Conservation (phyloP, 345 rosid species). For the Carallia pectinifolia region DNA sequence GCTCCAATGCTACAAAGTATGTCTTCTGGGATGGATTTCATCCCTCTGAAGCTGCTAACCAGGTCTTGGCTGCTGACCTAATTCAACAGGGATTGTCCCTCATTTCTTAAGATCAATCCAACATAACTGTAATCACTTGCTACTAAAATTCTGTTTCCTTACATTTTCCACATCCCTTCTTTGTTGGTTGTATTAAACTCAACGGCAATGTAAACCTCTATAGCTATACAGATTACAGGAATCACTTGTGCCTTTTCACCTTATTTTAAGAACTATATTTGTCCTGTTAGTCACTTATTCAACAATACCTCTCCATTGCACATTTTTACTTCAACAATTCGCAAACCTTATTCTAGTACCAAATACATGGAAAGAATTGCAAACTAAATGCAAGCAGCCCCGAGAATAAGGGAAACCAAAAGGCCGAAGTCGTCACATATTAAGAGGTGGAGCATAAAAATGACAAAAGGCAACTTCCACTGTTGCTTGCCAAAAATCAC, state of each 20-base stretch:
- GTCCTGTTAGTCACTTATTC: not conserved
- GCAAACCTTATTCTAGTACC: too few relatives aligned
- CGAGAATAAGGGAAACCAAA: not conserved
- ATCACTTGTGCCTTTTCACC: slow-evolving; percentile 1
- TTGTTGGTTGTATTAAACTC: slow-evolving; percentile 8
- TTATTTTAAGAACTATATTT: not conserved
- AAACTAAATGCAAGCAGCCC: not conserved
- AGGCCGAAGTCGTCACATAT: too few relatives aligned
- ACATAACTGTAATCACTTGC: not conserved
- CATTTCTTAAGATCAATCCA: slow-evolving; percentile 46
- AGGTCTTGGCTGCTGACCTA: slow-evolving; percentile 57
- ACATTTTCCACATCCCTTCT: not conserved
- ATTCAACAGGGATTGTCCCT: slow-evolving; percentile 68
- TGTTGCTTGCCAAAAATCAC: too few relatives aligned
- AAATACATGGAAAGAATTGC: not conserved
- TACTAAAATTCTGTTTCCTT: not conserved
- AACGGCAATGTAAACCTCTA: slow-evolving; percentile 8
- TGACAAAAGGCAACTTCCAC: too few relatives aligned
- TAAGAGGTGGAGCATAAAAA: too few relatives aligned
- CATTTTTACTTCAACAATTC: too few relatives aligned
- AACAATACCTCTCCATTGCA: too few relatives aligned
- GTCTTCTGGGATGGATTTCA: slow-evolving; percentile 98
- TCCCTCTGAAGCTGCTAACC: slow-evolving; percentile 84
- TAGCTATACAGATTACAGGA: not conserved
- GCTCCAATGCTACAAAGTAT: slow-evolving; percentile 72